Evolutionary conservation across 805 yeast species (phyloP).

Genomic region (Schwanniomyces pseudopolymorphus): DNA sequence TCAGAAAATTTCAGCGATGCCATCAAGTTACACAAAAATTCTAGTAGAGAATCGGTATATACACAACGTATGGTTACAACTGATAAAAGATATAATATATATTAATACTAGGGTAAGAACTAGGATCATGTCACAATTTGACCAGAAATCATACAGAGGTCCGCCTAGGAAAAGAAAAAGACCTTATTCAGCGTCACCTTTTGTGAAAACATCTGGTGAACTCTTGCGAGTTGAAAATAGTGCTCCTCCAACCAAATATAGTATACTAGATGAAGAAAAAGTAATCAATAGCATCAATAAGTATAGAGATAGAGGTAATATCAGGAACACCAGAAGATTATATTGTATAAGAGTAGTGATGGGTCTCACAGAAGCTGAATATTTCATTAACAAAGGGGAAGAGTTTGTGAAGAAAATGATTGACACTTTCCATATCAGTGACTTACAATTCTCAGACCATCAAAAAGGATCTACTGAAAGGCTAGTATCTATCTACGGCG

Average conservation of each 20-base stretch:
- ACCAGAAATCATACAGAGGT: not conserved
- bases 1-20: slow-evolving; percentile 9
- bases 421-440: slow-evolving; percentile 18
- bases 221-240: slow-evolving; percentile 5
- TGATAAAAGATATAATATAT: not conserved
- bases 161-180: slow-evolving; percentile 5
- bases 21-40: slow-evolving; percentile 8
- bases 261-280: slow-evolving; percentile 22
- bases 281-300: slow-evolving; percentile 23
- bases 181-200: slow-evolving; percentile 3
- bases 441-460: slow-evolving; percentile 19
- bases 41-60: not conserved
- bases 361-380: slow-evolving; percentile 24
- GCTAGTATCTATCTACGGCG: slow-evolving; percentile 30
- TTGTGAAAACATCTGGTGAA: not conserved
- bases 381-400: slow-evolving; percentile 16
- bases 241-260: not conserved
- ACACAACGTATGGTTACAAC: not conserved
- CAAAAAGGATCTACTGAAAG: slow-evolving; percentile 29
- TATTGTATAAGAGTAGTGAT: slow-evolving; percentile 12
- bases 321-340: not conserved
- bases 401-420: slow-evolving; percentile 12
- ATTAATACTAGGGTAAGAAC: not conserved
- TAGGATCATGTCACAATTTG: not conserved
- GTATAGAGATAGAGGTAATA: slow-evolving; percentile 8